Conservation (phyloP, 2,329 filamentous ascomycete genomes). For the Didymella glomerata region DNA sequence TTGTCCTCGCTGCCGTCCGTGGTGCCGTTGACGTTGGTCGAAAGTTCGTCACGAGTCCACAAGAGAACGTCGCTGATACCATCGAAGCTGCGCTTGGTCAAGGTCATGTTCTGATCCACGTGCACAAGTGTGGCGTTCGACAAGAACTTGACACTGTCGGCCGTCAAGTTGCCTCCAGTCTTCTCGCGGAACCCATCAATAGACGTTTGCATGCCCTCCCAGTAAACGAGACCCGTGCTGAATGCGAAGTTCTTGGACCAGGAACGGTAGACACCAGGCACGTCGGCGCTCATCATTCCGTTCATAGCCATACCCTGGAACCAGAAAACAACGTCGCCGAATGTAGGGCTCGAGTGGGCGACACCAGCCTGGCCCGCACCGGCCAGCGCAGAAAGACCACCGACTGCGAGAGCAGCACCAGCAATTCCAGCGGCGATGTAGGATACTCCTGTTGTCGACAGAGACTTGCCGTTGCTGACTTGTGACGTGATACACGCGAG, state of each 20-base stretch:
- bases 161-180: constrained; percentile 87
- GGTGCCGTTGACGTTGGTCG: constrained; percentile 45
- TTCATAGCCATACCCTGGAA: constrained; percentile 96
- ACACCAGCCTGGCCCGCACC: constrained; percentile 61
- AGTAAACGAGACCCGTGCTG: constrained; percentile 83
- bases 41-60: constrained; percentile 60
- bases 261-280: constrained; percentile 85
- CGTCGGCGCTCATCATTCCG: constrained; percentile 91
- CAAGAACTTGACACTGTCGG: constrained; percentile 78
- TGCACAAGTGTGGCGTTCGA: constrained; percentile 79
- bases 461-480: constrained; percentile 87
- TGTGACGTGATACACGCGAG: constrained; percentile 85
- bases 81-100: constrained; percentile 61
- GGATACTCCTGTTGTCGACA: constrained; percentile 76
- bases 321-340: constrained; percentile 84
- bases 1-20: constrained; percentile 51
- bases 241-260: constrained; percentile 95
- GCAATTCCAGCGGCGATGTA: constrained; percentile 86
- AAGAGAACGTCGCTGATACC: constrained; percentile 58
- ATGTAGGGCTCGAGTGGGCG: constrained; percentile 78
- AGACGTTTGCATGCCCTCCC: constrained; percentile 77
- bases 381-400: constrained; percentile 74
- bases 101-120: constrained; percentile 64
- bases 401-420: constrained; percentile 79
- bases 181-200: constrained; percentile 83